Evolutionary conservation across 139 green algal species (phyloP).

Genomic region (Chlorella sp.): DNA sequence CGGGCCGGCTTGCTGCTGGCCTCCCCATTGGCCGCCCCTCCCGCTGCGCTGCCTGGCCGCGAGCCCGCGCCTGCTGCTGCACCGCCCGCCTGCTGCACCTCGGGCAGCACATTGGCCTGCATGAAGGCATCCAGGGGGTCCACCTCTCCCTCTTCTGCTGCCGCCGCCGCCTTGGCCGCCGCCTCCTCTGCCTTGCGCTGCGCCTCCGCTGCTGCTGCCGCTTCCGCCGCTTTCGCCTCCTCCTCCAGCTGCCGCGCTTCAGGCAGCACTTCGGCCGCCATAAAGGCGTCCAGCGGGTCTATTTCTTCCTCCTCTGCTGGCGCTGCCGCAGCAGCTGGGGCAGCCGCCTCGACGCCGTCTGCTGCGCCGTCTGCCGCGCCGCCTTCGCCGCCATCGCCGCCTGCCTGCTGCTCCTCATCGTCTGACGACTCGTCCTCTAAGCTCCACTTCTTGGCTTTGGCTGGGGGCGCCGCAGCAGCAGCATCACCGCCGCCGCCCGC

Average conservation of each 20-base stretch:
- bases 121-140: conserved; percentile 98
- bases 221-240: not conserved
- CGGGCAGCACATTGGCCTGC: conserved; percentile 61
- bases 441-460: conserved; percentile 56
- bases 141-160: conserved; percentile 1
- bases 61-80: conserved; percentile 9
- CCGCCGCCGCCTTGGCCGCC: not conserved
- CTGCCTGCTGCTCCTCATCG: conserved; percentile 44
- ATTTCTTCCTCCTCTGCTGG: conserved; percentile 66
- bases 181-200: not conserved
- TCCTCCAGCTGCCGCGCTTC: conserved; percentile 36
- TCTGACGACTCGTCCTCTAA: conserved; percentile 77
- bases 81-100: conserved; percentile 30
- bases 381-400: not conserved
- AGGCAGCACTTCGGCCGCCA: conserved; percentile 70
- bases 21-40: conserved; percentile 15
- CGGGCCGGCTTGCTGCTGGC: conserved; percentile 16
- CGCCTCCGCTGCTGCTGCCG: not conserved
- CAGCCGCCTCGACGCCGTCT: not conserved
- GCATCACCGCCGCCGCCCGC: not conserved
- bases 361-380: not conserved
- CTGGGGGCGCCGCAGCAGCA: not conserved
- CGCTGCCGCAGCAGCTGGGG: not conserved
- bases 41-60: not conserved
- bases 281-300: conserved; percentile 96